Evolutionary conservation across 257 asterid species (phyloP).

Genomic region (Solanum chilense): DNA sequence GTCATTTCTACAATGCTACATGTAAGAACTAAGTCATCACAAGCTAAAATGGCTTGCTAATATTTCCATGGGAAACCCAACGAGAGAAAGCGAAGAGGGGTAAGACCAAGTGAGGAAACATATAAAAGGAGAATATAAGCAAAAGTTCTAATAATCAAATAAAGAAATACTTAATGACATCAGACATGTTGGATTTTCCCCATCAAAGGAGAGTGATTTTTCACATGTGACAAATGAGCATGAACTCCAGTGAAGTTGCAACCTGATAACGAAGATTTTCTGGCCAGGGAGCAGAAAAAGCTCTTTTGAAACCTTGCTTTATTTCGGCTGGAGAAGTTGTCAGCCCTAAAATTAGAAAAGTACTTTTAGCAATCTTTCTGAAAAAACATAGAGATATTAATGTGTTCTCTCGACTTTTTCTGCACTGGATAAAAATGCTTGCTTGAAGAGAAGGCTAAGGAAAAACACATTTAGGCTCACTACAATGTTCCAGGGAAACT

Average conservation of each 20-base stretch:
- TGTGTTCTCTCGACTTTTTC: not conserved
- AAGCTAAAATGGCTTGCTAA: not conserved
- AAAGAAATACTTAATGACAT: not conserved
- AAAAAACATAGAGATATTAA: not conserved
- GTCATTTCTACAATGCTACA: not conserved
- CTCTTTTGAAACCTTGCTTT: conserved; percentile 81
- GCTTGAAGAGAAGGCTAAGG: not conserved
- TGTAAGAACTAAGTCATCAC: not conserved
- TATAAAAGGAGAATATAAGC: not conserved
- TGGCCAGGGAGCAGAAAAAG: conserved; percentile 90
- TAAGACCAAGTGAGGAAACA: not conserved
- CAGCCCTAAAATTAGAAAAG: conserved; percentile 35
- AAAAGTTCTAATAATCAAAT: not conserved
- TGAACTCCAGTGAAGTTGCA: not conserved
- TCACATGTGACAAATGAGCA: not conserved
- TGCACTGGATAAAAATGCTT: not conserved
- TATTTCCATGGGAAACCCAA: not conserved
- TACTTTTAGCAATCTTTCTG: not conserved
- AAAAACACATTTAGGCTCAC: not conserved
- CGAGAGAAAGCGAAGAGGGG: not conserved
- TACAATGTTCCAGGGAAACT: not conserved
- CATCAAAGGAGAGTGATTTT: not conserved
- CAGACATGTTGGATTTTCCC: not conserved
- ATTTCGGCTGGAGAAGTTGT: conserved; percentile 53
- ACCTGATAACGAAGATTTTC: conserved; percentile 91